A percentile compares a stretch with the other conserved stretches of the same genome.
These are phyloP conservation scores for Tilletia indica DNA, from an alignment of 1,284 basidiomycete species.

Conservation along the genomic window DNA sequence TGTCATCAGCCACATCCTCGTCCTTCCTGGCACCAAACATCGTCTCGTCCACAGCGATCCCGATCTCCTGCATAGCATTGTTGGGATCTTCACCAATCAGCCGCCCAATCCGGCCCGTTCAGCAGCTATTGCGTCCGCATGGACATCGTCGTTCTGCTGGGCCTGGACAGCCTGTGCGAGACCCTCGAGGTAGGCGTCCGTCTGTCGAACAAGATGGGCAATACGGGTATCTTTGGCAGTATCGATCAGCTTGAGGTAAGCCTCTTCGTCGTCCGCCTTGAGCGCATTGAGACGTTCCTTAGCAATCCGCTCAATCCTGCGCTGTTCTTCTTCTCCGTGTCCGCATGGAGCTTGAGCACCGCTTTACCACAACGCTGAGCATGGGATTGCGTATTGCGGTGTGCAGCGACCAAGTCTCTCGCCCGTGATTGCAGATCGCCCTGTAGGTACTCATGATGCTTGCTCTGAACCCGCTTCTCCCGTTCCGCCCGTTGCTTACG, in stretches of 20 bases:
- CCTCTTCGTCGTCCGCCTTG: conserved; percentile 97
- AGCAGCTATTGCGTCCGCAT: conserved; percentile 50
- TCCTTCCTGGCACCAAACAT: conserved; percentile 81
- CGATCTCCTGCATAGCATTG: conserved; percentile 46
- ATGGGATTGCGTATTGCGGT: conserved; percentile 61
- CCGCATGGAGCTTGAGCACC: conserved; percentile 60
- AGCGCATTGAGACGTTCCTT: conserved; percentile 98
- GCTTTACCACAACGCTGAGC: conserved; percentile 60
- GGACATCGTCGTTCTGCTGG: conserved; percentile 76
- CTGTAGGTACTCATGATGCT: conserved; percentile 88
- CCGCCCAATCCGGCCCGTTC: conserved; percentile 33
- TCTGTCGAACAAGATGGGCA: conserved; percentile 90
- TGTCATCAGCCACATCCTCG: conserved; percentile 65
- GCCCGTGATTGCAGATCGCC: conserved; percentile 84
- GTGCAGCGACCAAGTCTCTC: conserved; percentile 68
- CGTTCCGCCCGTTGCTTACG: conserved; percentile 87
- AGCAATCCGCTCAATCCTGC: conserved; percentile 84
- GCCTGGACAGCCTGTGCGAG: conserved; percentile 90
- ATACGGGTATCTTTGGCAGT: conserved; percentile 99
- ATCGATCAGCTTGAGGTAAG: conserved; percentile 97
- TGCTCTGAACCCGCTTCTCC: conserved; percentile 89
- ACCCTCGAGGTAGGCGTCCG: conserved; percentile 89
- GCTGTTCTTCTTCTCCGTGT: conserved; percentile 62
- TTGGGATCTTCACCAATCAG: conserved; percentile 21
- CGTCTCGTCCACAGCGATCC: conserved; percentile 70